Evolutionary conservation across 106 monocot species (phyloP).

Genomic region (Ottelia alismoides): DNA sequence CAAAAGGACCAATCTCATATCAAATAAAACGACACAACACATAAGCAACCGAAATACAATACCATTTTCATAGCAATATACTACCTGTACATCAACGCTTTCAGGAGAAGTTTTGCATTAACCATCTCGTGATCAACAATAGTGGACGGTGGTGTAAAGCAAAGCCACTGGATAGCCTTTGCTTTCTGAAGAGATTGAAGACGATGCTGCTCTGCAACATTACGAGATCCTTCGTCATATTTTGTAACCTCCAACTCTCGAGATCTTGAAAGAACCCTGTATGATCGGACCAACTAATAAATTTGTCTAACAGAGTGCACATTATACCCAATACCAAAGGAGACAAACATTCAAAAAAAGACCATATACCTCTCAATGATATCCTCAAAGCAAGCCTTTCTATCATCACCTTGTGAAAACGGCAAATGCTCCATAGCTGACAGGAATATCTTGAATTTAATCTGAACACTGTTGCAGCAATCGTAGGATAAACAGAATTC

Average conservation of each 20-base stretch:
- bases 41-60: too few relatives aligned
- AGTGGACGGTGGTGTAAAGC: conserved; percentile 91
- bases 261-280: conserved; percentile 82
- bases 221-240: conserved; percentile 32
- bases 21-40: too few relatives aligned
- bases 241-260: conserved; percentile 43
- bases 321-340: too few relatives aligned
- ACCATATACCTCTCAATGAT: conserved; percentile 83
- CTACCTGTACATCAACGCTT: conserved; percentile 84
- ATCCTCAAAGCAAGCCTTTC: conserved; percentile 77
- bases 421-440: conserved; percentile 83
- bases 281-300: not conserved
- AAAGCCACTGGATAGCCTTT: conserved; percentile 94
- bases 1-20: too few relatives aligned
- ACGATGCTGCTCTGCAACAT: conserved; percentile 79
- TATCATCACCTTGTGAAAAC: conserved; percentile 53
- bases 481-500: too few relatives aligned
- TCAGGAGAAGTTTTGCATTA: conserved; percentile 77
- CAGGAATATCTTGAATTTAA: conserved; percentile 85
- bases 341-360: not conserved
- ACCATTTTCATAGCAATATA: not conserved
- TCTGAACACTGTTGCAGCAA: conserved; percentile 57
- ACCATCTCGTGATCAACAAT: conserved; percentile 46
- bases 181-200: conserved; percentile 88
- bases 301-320: too few relatives aligned